Base-by-base conservation (phyloP, 1,284 basidiomycete species). In the Tetrapyrgos nigripes region DNA sequence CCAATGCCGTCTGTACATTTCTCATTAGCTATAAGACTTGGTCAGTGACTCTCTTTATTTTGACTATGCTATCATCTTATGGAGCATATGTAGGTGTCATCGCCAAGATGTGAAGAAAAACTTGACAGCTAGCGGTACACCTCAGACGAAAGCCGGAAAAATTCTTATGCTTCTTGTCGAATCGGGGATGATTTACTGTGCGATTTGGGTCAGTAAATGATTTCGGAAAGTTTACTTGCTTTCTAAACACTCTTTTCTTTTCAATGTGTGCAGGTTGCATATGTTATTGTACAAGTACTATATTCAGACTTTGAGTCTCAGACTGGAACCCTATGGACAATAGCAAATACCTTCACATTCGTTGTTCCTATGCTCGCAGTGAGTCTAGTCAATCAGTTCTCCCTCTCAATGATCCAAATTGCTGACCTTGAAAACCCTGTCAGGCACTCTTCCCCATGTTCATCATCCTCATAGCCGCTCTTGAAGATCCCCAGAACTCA, bases 171-270 rank as follows among this genome's bases (percentile, higher is more conserved):
- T 58, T n/a, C 44, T 58, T 17, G 23, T 52, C 1, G 57, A 53
- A 40, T 48, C 44, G 10, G 57, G 57, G 13, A 19, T 58, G 4
- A 3, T 58, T 21, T 58, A 58, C 28, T 58, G 57, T 23, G 57
- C 28, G 4, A 35, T 58, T 11, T 58, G 57, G 57, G 57, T 58
- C 14, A 23, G 51, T 51, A 13, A 9, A 40, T 33, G 31, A 33
- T 8, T 33, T 8, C 8, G 9, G 14, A 33, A 33, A 14, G 9
- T 14, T 8, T 14, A 33, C 8, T 33, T 8, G 8, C 9, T 14
- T 33, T 33, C 8, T 33, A 40, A 40, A 4, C 6, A 9, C 13
- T 40, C 17, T n/a, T 9, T 17, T n/a, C 19, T 40, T 17, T 11
- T 5, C 19, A 5, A 40, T 40, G 13, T 40, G 19, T 40, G 37